These are phyloP conservation scores for Apostasia shenzhenica DNA, from an alignment of 106 monocot genomes.

Conservation along the genomic window DNA sequence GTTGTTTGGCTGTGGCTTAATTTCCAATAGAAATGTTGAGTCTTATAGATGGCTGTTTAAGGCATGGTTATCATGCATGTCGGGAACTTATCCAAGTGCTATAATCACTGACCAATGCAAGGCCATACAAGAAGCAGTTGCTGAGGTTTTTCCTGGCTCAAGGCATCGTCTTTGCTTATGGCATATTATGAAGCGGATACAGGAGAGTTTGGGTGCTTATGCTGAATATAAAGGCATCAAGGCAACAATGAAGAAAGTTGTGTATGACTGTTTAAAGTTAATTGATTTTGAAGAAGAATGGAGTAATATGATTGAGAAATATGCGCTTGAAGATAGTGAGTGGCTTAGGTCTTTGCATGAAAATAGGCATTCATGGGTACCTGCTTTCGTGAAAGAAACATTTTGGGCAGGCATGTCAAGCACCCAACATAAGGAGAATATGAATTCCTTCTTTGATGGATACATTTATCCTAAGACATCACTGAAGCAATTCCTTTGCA, in stretches of 20 bases:
- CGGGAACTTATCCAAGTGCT: slow-evolving; percentile 23
- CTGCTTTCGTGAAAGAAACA: slow-evolving; percentile 28
- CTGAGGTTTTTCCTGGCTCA: slow-evolving; percentile 26
- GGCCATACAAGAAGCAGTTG: slow-evolving; percentile 33
- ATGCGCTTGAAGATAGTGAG: slow-evolving; percentile 32
- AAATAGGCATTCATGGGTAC: slow-evolving; percentile 28
- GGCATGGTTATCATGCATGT: slow-evolving; percentile 32
- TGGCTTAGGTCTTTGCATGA: slow-evolving; percentile 39
- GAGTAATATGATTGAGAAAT: slow-evolving; percentile 26
- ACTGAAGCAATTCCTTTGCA: slow-evolving; percentile 35
- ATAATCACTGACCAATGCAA: slow-evolving; percentile 37
- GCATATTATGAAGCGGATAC: slow-evolving; percentile 31
- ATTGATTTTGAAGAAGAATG: slow-evolving; percentile 36
- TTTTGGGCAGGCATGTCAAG: slow-evolving; percentile 40
- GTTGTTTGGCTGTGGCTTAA: slow-evolving; percentile 35
- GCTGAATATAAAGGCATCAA: slow-evolving; percentile 31
- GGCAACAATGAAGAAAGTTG: slow-evolving; percentile 26
- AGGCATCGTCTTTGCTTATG: slow-evolving; percentile 26
- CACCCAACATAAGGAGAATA: slow-evolving; percentile 23
- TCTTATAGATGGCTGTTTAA: slow-evolving; percentile 33
- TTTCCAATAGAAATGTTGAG: slow-evolving; percentile 21
- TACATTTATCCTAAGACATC: slow-evolving; percentile 38
- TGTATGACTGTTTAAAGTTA: slow-evolving; percentile 21
- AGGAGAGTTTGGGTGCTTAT: slow-evolving; percentile 28
- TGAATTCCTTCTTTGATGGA: slow-evolving; percentile 33